Conservation (phyloP, 371 early-diverging fungal species). For the Aphelidium insulamus region DNA sequence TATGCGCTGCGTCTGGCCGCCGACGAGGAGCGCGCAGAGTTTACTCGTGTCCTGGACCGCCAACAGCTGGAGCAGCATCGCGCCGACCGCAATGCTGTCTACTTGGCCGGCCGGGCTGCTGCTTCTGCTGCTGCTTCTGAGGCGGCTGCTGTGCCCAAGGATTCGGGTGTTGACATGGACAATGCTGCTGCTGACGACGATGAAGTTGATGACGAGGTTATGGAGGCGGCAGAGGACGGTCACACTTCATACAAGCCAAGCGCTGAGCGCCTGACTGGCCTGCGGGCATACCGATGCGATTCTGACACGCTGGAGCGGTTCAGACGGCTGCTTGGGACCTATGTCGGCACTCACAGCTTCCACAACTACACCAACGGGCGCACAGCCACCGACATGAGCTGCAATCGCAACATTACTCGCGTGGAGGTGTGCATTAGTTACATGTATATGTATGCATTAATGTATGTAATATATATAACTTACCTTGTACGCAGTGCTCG, state of each 20-base stretch:
- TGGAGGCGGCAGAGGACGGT: no score
- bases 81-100: no score
- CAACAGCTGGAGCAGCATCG: no score
- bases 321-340: constrained; percentile 36
- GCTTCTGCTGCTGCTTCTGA: no score
- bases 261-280: not conserved
- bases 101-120: no score
- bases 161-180: no score
- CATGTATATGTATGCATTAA: not conserved
- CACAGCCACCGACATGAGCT: constrained; percentile 42
- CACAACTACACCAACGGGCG: constrained; percentile 88
- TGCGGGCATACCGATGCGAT: constrained; percentile 34
- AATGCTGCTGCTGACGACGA: no score
- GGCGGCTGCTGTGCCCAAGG: no score
- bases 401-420: constrained; percentile 51
- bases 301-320: constrained; percentile 33
- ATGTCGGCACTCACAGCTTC: constrained; percentile 80
- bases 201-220: no score
- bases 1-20: constrained; percentile 62
- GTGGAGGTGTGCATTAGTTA: constrained; percentile 24
- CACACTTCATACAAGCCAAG: no score
- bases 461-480: not conserved
- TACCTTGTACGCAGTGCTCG: not conserved
- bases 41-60: no score
- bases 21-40: no score